These are phyloP conservation scores for Microcos paniculata DNA, from an alignment of 345 rosid species.

Conservation along the genomic window DNA sequence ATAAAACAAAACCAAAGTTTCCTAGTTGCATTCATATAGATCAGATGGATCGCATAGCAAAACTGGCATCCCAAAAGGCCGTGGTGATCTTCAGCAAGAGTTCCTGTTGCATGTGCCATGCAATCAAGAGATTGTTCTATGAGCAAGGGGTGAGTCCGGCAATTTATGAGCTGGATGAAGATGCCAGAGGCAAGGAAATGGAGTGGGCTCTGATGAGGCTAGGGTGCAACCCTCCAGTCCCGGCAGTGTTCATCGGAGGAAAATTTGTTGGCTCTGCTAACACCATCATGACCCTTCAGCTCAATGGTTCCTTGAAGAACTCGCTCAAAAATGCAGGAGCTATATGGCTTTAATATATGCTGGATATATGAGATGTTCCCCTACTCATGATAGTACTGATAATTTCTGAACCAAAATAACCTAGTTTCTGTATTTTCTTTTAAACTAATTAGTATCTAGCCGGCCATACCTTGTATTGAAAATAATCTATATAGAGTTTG, in stretches of 20 bases:
- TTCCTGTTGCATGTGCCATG: slow-evolving; percentile 90
- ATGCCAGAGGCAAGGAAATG: slow-evolving; percentile 63
- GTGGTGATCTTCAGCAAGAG: slow-evolving; percentile 98
- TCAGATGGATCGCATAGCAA: slow-evolving; percentile 71
- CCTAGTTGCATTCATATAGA: background rate
- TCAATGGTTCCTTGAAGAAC: slow-evolving; percentile 78
- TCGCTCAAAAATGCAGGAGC: slow-evolving; percentile 88
- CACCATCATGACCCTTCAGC: slow-evolving; percentile 85
- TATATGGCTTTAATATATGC: slow-evolving; percentile 60
- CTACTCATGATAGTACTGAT: too few species aligned
- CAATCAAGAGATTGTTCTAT: slow-evolving; percentile 82
- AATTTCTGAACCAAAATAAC: background rate
- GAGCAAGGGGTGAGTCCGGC: slow-evolving; percentile 91
- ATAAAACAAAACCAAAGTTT: background rate
- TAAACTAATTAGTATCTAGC: background rate
- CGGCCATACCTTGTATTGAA: background rate
- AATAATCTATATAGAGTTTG: slow-evolving; percentile 2
- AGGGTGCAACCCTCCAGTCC: slow-evolving; percentile 80
- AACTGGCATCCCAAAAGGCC: slow-evolving; percentile 81
- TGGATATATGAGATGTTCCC: background rate
- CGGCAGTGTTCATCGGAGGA: slow-evolving; percentile 89
- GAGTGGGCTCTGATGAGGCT: slow-evolving; percentile 74
- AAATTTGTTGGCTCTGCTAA: slow-evolving; percentile 78
- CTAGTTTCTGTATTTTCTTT: background rate
- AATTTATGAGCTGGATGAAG: slow-evolving; percentile 75